Percentiles rank a stretch among this genome's conserved stretches.
These are phyloP conservation scores for Tulasnella calospora DNA, from an alignment of 768 basidiomycete genomes.

Conservation along the genomic window DNA sequence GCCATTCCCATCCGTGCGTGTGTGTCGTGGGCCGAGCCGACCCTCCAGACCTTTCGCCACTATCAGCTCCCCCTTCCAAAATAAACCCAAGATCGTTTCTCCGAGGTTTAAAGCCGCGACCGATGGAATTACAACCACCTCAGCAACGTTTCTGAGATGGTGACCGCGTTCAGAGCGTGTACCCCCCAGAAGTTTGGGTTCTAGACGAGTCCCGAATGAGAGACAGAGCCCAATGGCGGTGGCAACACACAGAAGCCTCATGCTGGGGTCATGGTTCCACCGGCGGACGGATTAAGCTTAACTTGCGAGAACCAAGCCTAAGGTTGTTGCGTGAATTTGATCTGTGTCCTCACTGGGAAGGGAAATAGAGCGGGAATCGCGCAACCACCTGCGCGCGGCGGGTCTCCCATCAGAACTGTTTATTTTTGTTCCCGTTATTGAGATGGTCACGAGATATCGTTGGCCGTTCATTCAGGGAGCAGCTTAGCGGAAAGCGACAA, in stretches of 20 bases:
- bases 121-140: neutral
- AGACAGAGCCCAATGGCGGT: neutral
- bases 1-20: neutral
- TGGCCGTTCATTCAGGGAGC: neutral
- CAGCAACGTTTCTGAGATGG: neutral
- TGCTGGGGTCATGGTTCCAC: slow-evolving; percentile 9
- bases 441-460: neutral
- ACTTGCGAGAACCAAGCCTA: neutral
- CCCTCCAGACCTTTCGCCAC: neutral
- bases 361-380: slow-evolving; percentile 7
- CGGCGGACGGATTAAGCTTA: slow-evolving; percentile 8
- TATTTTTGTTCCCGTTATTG: neutral
- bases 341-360: slow-evolving; percentile 4
- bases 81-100: neutral
- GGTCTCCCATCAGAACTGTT: neutral
- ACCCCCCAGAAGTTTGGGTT: neutral
- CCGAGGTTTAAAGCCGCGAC: neutral
- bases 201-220: neutral
- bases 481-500: neutral
- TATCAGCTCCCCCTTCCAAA: neutral
- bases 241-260: slow-evolving; percentile 7
- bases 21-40: neutral
- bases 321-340: slow-evolving; percentile 10
- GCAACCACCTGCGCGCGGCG: neutral
- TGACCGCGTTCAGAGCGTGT: neutral